Conservation (phyloP, 179 eudicot genomes). For the Silene coronaria region DNA sequence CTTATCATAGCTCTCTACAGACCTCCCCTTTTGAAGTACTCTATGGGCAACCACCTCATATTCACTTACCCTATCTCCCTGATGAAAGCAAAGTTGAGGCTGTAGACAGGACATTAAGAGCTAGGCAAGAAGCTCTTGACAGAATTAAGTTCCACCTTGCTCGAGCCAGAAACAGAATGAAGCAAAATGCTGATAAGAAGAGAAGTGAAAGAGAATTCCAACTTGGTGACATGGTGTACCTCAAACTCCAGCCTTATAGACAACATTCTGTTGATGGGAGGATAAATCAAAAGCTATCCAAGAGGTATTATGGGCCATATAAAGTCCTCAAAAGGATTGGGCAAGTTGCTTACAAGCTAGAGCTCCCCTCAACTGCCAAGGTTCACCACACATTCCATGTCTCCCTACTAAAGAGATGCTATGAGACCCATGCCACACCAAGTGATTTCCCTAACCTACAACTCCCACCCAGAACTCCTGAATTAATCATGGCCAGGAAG, state of each 20-base stretch:
- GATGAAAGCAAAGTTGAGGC: background rate
- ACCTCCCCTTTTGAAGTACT: background rate
- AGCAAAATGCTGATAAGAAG: background rate
- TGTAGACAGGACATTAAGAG: background rate
- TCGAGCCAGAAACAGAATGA: background rate
- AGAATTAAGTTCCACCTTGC: background rate
- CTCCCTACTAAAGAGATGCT: no score
- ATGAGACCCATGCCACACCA: no score
- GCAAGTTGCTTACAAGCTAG: no score
- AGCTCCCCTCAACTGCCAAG: no score
- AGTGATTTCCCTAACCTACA: no score
- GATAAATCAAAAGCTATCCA: no score
- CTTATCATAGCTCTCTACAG: background rate
- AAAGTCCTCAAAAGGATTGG: no score
- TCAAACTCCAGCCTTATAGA: background rate
- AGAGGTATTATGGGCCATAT: no score
- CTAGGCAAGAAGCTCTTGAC: background rate
- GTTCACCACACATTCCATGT: no score
- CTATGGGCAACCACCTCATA: background rate
- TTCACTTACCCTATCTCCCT: background rate
- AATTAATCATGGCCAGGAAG: no score
- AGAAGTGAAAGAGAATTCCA: background rate
- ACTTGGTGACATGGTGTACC: background rate
- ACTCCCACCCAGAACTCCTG: no score
- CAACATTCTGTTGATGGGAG: background rate